Evolutionary conservation across 1,139 yeast species (phyloP), one percentile per base, ranked within the genome.

Genomic region (Scheffersomyces stambukii): DNA sequence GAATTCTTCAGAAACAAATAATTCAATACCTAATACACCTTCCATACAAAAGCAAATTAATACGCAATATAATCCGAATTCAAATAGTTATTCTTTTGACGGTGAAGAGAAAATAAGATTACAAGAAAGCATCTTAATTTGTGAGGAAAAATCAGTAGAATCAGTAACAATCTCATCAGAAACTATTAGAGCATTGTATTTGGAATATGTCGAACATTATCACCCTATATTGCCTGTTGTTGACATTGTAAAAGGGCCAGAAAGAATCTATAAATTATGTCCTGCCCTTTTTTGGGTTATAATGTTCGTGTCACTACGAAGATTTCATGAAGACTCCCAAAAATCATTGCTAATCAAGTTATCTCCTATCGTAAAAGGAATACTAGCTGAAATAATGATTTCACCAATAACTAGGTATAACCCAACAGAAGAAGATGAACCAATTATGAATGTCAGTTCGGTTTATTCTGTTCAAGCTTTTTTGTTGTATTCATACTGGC

Each of bases 271-370:
- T 50, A 60, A 74, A 36, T 64, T 83, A 10, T 85, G 96, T 37
- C 96, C 96, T 0, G 80, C 93, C 2, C 61, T 91, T 14, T 91
- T 91, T 47, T 91, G 98, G 98, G 91, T 91, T 1, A 80, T 91
- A 13, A 79, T 89, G 78, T 74, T 88, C 25, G 82, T 85, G 2
- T 82, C 95, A 0, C 62, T 88, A 22, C 67, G 97, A 40, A 58
- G 88, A 28, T 69, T 60, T 37, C 58, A 59, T 16, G 63, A 58
- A 13, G 72, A 62, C 28, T 29, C 50, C 3, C 55, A 69, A 28
- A 64, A 47, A 30, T 44, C 52, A 7, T 49, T 74, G 13, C 60
- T 74, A 25, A 45, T 81, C 46, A 63, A 69, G 19, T 59, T 89
- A 29, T 75, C 91, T 1, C 84, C 83, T 0, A 54, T 79, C 18